Conservation (phyloP, 306 rosid genomes). For the Trichosanthes truncata region DNA sequence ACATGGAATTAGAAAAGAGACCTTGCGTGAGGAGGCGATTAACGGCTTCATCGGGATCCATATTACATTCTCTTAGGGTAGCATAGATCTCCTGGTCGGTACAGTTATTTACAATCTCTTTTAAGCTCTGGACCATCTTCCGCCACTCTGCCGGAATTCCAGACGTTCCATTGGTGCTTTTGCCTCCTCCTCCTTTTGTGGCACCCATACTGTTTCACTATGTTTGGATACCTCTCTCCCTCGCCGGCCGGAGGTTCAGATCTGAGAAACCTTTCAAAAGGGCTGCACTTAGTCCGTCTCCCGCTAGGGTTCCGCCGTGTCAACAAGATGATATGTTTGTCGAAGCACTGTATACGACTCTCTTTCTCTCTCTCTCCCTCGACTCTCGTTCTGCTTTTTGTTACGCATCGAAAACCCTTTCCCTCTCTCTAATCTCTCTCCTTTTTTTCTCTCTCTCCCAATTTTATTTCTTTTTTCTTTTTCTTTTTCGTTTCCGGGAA, state of each 20-base stretch:
- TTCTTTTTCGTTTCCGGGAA: not conserved
- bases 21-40: constrained; percentile 98
- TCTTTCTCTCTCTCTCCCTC: constrained; percentile 12
- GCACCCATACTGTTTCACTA: constrained; percentile 47
- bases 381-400: constrained; percentile 6
- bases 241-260: constrained; percentile 26
- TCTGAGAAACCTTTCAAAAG: constrained; percentile 23
- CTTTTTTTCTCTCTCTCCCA: constrained; percentile 2
- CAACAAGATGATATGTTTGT: constrained; percentile 7
- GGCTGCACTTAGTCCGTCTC: constrained; percentile 2
- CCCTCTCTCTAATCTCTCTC: constrained; percentile 3
- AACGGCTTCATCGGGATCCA: constrained; percentile 99
- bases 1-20: not conserved
- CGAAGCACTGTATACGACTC: constrained; percentile 3
- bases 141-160: constrained; percentile 71
- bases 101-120: constrained; percentile 75
- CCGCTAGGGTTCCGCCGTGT: constrained; percentile 52
- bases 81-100: constrained; percentile 96
- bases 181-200: constrained; percentile 43
- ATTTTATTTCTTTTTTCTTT: not conserved
- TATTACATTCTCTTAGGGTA: constrained; percentile 85
- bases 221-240: constrained; percentile 12
- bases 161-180: constrained; percentile 48
- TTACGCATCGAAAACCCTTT: constrained; percentile 26
- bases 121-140: constrained; percentile 88